These are phyloP conservation scores for Zygoascus sp. DNA, from an alignment of 1,139 yeast species.

Conservation along the genomic window DNA sequence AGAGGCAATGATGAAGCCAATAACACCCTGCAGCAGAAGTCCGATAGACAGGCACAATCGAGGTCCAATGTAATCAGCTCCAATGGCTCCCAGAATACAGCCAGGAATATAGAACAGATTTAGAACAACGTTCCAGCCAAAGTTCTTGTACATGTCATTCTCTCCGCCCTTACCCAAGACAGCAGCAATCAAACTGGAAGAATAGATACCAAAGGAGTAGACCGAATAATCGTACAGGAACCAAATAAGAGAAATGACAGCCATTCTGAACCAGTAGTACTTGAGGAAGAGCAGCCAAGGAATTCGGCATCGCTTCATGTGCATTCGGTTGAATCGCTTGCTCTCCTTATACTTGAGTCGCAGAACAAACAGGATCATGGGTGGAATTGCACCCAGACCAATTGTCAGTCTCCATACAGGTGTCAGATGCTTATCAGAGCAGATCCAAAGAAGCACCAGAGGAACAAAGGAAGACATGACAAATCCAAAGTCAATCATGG, in stretches of 20 bases:
- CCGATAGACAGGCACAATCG: slow-evolving; percentile 71
- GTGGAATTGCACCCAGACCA: slow-evolving; percentile 91
- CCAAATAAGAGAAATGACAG: slow-evolving; percentile 75
- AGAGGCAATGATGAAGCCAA: slow-evolving; percentile 88
- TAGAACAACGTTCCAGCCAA: slow-evolving; percentile 91
- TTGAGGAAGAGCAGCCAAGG: slow-evolving; percentile 70
- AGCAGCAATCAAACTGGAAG: slow-evolving; percentile 40
- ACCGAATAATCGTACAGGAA: slow-evolving; percentile 84
- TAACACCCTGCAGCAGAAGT: slow-evolving; percentile 62
- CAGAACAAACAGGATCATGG: slow-evolving; percentile 67
- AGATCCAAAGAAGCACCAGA: slow-evolving; percentile 80
- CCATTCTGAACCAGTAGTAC: slow-evolving; percentile 79
- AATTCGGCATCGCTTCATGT: slow-evolving; percentile 58
- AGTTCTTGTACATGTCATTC: slow-evolving; percentile 61
- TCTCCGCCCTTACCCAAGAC: slow-evolving; percentile 41
- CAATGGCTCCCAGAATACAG: slow-evolving; percentile 72
- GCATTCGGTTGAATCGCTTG: slow-evolving; percentile 61
- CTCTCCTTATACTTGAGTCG: slow-evolving; percentile 75
- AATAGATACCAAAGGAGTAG: slow-evolving; percentile 83
- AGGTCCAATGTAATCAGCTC: slow-evolving; percentile 87
- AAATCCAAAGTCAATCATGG: slow-evolving; percentile 84
- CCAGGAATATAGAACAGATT: slow-evolving; percentile 90
- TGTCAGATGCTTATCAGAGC: slow-evolving; percentile 60
- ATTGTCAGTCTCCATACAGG: slow-evolving; percentile 91
- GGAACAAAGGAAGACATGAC: slow-evolving; percentile 84